Evolutionary conservation across 2,329 filamentous ascomycete species (phyloP).

Genomic region (Ophiostoma sp.): DNA sequence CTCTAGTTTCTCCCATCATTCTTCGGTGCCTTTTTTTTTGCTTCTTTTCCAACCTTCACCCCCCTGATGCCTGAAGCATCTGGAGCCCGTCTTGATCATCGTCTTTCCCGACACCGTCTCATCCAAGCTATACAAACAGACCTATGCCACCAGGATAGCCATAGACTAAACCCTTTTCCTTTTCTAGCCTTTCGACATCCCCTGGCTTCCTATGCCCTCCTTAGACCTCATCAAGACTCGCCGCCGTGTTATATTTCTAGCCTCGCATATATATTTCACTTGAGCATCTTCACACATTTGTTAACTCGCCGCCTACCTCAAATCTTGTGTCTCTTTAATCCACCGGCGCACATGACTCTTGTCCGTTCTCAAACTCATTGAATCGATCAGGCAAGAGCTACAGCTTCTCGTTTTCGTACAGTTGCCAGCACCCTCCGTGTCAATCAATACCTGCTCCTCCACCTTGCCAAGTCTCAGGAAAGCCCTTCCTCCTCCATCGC

Average conservation of each 20-base stretch:
- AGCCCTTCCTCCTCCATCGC: not conserved
- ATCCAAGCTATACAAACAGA: not conserved
- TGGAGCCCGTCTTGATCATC: not conserved
- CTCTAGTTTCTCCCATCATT: not conserved
- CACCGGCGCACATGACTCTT: not conserved
- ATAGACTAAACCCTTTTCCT: not conserved
- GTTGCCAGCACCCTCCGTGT: not conserved
- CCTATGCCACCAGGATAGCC: not conserved
- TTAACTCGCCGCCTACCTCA: not conserved
- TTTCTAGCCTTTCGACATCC: not conserved
- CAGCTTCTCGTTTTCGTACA: not conserved
- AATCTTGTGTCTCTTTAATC: not conserved
- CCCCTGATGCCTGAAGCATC: not conserved
- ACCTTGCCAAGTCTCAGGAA: not conserved
- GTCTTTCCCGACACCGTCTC: not conserved
- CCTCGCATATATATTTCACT: not conserved
- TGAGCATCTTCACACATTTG: not conserved
- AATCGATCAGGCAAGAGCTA: not conserved
- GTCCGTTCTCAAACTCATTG: not conserved
- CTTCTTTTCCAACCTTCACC: not conserved
- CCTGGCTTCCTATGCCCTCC: not conserved
- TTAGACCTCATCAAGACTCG: not conserved
- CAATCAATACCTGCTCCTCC: too few relatives aligned
- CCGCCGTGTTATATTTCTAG: not conserved
- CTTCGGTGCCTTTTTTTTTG: not conserved